A percentile compares a stretch with the other conserved stretches of the same genome.
These are phyloP conservation scores for Citrullus colocynthis DNA, from an alignment of 306 rosid species.

Conservation along the genomic window DNA sequence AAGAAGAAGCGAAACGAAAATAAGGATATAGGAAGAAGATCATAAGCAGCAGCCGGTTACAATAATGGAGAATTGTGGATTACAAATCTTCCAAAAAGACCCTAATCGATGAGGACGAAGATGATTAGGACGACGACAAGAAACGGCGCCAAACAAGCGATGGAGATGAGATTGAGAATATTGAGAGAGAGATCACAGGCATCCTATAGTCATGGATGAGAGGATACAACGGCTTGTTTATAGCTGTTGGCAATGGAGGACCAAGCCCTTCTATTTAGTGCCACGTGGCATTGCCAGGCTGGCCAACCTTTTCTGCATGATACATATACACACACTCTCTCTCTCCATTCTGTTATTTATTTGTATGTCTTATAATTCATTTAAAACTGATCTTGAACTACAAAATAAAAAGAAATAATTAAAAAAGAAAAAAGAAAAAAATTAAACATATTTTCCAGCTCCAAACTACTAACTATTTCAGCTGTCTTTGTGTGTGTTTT, in stretches of 20 bases:
- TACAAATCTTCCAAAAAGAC: not conserved
- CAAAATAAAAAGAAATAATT: too few relatives aligned
- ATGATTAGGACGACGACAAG: not conserved
- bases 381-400: too few relatives aligned
- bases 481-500: not conserved
- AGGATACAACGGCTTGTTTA: conserved; percentile 37
- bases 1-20: not conserved
- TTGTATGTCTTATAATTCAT: not conserved
- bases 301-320: not conserved
- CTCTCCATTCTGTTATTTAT: not conserved
- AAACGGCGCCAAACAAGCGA: not conserved
- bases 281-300: conserved; percentile 13
- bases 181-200: conserved; percentile 6
- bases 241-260: conserved; percentile 18
- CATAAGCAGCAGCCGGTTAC: not conserved
- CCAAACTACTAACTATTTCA: not conserved
- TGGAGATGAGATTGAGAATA: conserved; percentile 13
- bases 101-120: not conserved
- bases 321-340: too few relatives aligned
- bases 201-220: conserved; percentile 28
- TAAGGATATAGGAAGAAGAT: not conserved
- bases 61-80: not conserved
- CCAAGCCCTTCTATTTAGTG: conserved; percentile 12
- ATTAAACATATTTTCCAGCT: not conserved
- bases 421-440: too few relatives aligned